Evolutionary conservation across 164 flowering plant species (phyloP), one percentile per base, ranked within the genome.

Genomic region (Sedum album): DNA sequence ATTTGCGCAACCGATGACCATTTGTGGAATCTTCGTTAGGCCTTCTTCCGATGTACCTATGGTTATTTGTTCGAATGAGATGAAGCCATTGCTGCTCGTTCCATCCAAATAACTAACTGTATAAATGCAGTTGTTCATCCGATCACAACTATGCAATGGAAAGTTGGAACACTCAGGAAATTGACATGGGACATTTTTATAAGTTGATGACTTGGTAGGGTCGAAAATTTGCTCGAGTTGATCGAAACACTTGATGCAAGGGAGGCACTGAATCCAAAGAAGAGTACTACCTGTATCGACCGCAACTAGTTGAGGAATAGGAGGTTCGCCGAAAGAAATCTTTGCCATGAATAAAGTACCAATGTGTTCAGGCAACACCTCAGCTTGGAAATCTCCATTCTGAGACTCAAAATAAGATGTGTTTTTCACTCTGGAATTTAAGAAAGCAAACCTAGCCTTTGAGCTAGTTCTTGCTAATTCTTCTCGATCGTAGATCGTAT

Each of bases 271-370:
- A 7, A 79, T 42, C 85, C 85, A 82, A 2, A 70, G 10, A 10
- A 78, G 74, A 63, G 64, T 72, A 63, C 85, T 79, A 3, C 80
- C 81, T 1, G 74, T 72, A 68, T 80, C 83, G 42, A 76, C 61
- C 13, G 73, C 23, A 0, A 62, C 26, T 33, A 72, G 62, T 25
- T 76, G 76, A 6, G 67, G 69, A 28, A 67, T 53, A 0, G 83
- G 79, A 2, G 83, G 81, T 4, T 71, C 35, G 6, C 83, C 83
- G 0, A 80, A 38, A 0, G 78, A 70, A 46, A 78, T 41, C 20
- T 73, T 76, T 1, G 68, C 70, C 2, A 74, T 31, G 64, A 71
- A 74, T 18, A 35, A 33, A 2, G 33, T 13, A 6, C 48, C 35
- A 0, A 6, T 5, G 39, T 5, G 30, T 6, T 25, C 62, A 5